Conservation (phyloP, 306 rosid species). For the Chamaecrista fasciculata region DNA sequence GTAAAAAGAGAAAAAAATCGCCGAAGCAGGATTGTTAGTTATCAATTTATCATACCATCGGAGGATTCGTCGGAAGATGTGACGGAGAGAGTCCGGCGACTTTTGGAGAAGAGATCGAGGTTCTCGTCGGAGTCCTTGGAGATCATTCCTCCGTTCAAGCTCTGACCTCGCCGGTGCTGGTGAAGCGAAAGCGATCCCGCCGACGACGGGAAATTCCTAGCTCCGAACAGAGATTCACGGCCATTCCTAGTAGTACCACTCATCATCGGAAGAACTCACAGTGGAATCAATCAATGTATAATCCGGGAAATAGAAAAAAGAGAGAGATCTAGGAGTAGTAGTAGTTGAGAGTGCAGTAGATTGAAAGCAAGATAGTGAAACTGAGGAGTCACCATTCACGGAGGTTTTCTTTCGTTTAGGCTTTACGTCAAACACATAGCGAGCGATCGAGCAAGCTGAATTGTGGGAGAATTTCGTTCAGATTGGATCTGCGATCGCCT, state of each 20-base stretch:
- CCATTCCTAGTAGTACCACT: slow-evolving; percentile 46
- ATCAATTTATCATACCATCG: slow-evolving; percentile 45
- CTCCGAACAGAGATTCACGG: slow-evolving; percentile 58
- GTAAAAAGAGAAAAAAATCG: slow-evolving; percentile 76
- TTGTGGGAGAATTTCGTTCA: background rate
- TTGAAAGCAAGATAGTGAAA: slow-evolving; percentile 16
- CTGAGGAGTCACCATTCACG: slow-evolving; percentile 17
- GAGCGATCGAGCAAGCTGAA: background rate
- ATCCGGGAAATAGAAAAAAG: too few relatives aligned
- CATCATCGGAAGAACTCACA: slow-evolving; percentile 47
- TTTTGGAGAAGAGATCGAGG: slow-evolving; percentile 56
- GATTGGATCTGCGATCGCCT: background rate
- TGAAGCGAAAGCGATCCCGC: slow-evolving; percentile 38
- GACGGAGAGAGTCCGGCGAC: slow-evolving; percentile 68
- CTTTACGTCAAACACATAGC: slow-evolving; percentile 25
- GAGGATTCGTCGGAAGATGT: slow-evolving; percentile 79
- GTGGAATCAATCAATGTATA: too few relatives aligned
- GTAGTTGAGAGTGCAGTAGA: slow-evolving; percentile 25
- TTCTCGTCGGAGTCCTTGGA: slow-evolving; percentile 48
- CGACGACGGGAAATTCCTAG: slow-evolving; percentile 43
- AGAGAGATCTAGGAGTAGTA: background rate
- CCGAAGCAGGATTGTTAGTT: background rate
- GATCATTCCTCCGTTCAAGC: slow-evolving; percentile 44
- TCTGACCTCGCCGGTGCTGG: slow-evolving; percentile 54
- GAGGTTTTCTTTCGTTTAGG: slow-evolving; percentile 3